These are phyloP conservation scores for Pulicaria dysenterica DNA, from an alignment of 129 eudicot species.

Conservation along the genomic window DNA sequence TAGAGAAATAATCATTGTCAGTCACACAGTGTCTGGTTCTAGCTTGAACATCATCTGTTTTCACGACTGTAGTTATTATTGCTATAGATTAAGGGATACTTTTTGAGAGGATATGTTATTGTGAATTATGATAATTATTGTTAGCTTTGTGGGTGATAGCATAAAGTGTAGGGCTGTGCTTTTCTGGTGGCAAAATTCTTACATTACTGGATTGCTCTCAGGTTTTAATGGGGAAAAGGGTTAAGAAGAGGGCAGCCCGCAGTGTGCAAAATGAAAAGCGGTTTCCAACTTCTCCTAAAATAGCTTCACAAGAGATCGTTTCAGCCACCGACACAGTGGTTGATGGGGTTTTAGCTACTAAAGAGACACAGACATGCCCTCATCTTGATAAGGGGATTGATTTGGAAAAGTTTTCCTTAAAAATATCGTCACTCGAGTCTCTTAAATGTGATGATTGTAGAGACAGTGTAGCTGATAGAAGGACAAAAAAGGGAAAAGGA, in stretches of 20 bases:
- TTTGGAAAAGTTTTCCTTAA: constrained; percentile 54
- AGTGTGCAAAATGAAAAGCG: constrained; percentile 64
- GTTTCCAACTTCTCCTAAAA: constrained; percentile 38
- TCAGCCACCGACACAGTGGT: constrained; percentile 29
- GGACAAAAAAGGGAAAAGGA: constrained; percentile 54
- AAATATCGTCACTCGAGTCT: constrained; percentile 47
- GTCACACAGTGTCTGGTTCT: not conserved
- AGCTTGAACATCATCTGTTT: not conserved
- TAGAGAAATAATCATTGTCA: not conserved
- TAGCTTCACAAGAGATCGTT: constrained; percentile 39
- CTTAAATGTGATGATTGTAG: constrained; percentile 81
- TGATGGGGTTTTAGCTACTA: constrained; percentile 33
- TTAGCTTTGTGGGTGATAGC: not conserved
- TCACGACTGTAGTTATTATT: not conserved
- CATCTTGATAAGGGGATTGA: constrained; percentile 72
- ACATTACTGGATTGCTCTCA: constrained; percentile 30
- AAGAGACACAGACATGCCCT: constrained; percentile 61
- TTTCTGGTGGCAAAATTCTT: constrained; percentile 4
- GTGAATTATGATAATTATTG: not conserved
- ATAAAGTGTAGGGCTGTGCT: constrained; percentile 12
- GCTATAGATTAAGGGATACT: not conserved
- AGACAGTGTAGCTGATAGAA: constrained; percentile 47
- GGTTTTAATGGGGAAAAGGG: constrained; percentile 81
- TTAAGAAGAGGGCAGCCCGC: constrained; percentile 63
- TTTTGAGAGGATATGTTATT: not conserved